phyloP scores from a whole-genome alignment of 108 stramenopile genomes.

The Skeletonema costatum region DNA sequence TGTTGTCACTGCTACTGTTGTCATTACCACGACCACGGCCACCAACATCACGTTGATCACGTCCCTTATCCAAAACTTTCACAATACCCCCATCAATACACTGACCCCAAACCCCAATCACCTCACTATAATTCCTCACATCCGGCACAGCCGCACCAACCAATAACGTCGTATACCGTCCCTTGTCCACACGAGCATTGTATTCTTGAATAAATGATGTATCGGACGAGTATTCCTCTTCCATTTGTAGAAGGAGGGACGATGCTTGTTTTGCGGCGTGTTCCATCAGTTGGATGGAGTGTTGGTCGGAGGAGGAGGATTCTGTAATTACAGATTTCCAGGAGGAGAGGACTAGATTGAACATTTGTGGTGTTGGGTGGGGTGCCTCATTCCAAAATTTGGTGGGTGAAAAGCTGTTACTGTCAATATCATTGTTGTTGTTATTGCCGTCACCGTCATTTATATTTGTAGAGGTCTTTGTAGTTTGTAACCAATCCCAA shows the following conservation, averaged over 20 bases:
- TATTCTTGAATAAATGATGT: slow-evolving; percentile 19
- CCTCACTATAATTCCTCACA: slow-evolving; percentile 43
- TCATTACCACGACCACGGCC: neutral
- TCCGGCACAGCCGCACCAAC: slow-evolving; percentile 21
- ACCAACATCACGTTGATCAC: neutral
- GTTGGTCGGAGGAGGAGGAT: neutral
- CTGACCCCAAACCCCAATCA: slow-evolving; percentile 24
- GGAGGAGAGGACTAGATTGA: slow-evolving; percentile 21
- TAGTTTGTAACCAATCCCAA: slow-evolving; percentile 19
- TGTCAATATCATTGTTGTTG: neutral
- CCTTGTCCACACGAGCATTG: slow-evolving; percentile 21
- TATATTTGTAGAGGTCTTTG: neutral
- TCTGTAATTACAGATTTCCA: slow-evolving; percentile 42
- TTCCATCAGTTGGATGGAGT: slow-evolving; percentile 24
- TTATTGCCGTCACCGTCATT: neutral
- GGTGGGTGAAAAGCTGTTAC: slow-evolving; percentile 32
- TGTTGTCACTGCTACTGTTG: neutral
- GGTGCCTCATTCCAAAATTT: slow-evolving; percentile 35
- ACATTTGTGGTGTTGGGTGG: slow-evolving; percentile 45
- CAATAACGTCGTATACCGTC: slow-evolving; percentile 13
- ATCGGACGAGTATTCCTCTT: slow-evolving; percentile 25
- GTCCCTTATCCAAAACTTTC: no score
- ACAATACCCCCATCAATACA: slow-evolving; percentile 22
- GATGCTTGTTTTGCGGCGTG: slow-evolving; percentile 20
- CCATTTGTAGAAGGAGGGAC: slow-evolving; percentile 20